phyloP scores from a whole-genome alignment of 495 filamentous ascomycete species.

The Tetracladium setigerum region DNA sequence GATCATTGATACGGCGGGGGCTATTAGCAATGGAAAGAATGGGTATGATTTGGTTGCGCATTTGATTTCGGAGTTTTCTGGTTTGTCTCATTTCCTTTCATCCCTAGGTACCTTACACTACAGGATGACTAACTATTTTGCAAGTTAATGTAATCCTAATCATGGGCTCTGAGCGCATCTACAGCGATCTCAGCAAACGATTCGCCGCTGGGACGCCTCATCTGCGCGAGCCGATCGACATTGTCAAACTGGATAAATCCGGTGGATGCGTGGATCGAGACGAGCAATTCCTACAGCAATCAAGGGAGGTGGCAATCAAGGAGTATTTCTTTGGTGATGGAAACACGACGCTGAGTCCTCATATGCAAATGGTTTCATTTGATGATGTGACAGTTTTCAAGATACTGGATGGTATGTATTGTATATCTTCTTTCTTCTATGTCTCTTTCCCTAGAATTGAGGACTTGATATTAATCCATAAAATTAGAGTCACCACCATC shows the following conservation, averaged over 20 bases:
- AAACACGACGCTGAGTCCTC: constrained; percentile 72
- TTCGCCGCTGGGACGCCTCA: constrained; percentile 54
- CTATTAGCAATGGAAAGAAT: constrained; percentile 52
- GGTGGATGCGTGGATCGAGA: constrained; percentile 84
- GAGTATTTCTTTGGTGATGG: constrained; percentile 90
- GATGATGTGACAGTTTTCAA: constrained; percentile 63
- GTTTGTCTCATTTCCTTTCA: constrained; percentile 31
- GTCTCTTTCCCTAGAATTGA: background rate
- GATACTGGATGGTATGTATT: constrained; percentile 40
- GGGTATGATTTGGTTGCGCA: constrained; percentile 72
- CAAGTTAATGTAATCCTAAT: constrained; percentile 69
- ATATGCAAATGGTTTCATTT: constrained; percentile 73
- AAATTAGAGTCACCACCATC: background rate
- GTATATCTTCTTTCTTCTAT: background rate
- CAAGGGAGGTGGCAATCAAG: constrained; percentile 66
- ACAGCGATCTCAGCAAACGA: constrained; percentile 66
- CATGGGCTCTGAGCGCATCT: constrained; percentile 75
- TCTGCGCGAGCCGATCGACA: constrained; percentile 51
- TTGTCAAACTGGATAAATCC: constrained; percentile 77
- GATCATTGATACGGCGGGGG: constrained; percentile 78
- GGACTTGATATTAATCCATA: constrained; percentile 1
- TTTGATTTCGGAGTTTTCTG: constrained; percentile 79
- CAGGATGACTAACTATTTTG: constrained; percentile 15
- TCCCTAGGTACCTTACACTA: background rate
- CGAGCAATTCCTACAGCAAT: constrained; percentile 59